Evolutionary conservation across 2,329 filamentous ascomycete species (phyloP), one percentile per base, ranked within the genome.

Genomic region (Botrytis medusae): DNA sequence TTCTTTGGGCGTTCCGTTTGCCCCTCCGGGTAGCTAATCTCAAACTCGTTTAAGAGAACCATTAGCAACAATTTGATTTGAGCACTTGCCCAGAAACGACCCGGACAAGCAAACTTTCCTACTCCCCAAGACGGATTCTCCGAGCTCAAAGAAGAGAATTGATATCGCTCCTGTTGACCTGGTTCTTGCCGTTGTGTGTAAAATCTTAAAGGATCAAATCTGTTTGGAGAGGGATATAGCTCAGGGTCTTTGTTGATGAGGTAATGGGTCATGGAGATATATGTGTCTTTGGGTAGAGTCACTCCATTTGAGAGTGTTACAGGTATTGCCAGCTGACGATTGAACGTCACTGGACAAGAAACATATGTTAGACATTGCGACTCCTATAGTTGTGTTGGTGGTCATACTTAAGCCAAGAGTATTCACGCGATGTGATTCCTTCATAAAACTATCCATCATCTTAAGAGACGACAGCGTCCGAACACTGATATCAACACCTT

Each of bases 11-110:
- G 76, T 59, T 63, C 57, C 2, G 20, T 46, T 14, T 73, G 48
- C 91, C 94, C 74, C 97, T 93, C 76, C 86, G 98, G 59, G 29
- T 74, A 40, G 48, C 64, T 63, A 12, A 65, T 65, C 63, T 59
- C 57, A 59, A 59, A 59, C 57, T 59, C 29, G 16, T 32, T 59
- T 12, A 59, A 34, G n/a, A 59, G 57, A 59, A 59, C 29, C 57
- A 59, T 59, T 29, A 59, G 29, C n/a, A 59, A 59, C 4, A 59
- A 59, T 34, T 83, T 37, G 83, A 79, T 77, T 83, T 80, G 57
- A 80, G 80, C 42, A 78, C 80, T 12, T 81, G 81, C 59, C 34
- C 83, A 79, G 77, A 84, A 84, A 1, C 83, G 78, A 0, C 84
- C 83, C 0, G 84, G 84, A 34, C 84, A 85, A 20, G 83, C 83